A percentile compares a stretch with the other conserved stretches of the same genome.
phyloP scores from a whole-genome alignment of 1,284 basidiomycete genomes.

The Ustilago nuda region DNA sequence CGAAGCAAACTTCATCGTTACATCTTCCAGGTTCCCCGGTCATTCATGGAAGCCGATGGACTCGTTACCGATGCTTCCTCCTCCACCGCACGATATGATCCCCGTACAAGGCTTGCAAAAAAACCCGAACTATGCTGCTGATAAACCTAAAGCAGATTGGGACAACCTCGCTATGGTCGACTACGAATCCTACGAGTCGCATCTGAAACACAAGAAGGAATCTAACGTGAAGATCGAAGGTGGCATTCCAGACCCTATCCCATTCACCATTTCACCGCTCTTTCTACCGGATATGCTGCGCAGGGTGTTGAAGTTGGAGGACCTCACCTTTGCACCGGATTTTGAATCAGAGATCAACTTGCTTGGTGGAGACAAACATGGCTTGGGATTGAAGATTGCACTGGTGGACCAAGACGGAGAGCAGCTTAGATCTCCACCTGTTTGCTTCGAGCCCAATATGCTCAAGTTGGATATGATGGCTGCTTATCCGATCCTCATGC shows the following conservation, averaged over 20 bases:
- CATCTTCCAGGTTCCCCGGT: slow-evolving; percentile 32
- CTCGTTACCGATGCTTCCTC: slow-evolving; percentile 38
- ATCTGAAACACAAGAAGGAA: slow-evolving; percentile 12
- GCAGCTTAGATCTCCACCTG: slow-evolving; percentile 23
- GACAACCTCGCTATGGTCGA: slow-evolving; percentile 40
- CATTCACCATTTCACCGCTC: slow-evolving; percentile 51
- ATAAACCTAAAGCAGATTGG: slow-evolving; percentile 15
- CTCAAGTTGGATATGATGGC: slow-evolving; percentile 47
- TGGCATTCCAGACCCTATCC: slow-evolving; percentile 38
- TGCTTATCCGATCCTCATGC: slow-evolving; percentile 49
- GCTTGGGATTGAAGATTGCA: slow-evolving; percentile 20
- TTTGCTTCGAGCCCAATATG: slow-evolving; percentile 39
- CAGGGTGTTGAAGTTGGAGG: slow-evolving; percentile 29
- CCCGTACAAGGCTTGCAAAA: slow-evolving; percentile 9
- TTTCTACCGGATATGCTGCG: slow-evolving; percentile 42
- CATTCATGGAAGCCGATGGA: slow-evolving; percentile 55
- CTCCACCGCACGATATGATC: slow-evolving; percentile 34
- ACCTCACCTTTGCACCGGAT: slow-evolving; percentile 32
- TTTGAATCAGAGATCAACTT: slow-evolving; percentile 28
- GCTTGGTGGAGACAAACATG: slow-evolving; percentile 29
- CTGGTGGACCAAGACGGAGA: slow-evolving; percentile 30
- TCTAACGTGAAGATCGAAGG: slow-evolving; percentile 34
- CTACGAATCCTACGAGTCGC: slow-evolving; percentile 40
- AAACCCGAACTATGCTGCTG: slow-evolving; percentile 12
- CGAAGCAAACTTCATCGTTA: slow-evolving; percentile 36